Conservation (phyloP, 1,139 yeast genomes). For the Suhomyces bribrorum region DNA sequence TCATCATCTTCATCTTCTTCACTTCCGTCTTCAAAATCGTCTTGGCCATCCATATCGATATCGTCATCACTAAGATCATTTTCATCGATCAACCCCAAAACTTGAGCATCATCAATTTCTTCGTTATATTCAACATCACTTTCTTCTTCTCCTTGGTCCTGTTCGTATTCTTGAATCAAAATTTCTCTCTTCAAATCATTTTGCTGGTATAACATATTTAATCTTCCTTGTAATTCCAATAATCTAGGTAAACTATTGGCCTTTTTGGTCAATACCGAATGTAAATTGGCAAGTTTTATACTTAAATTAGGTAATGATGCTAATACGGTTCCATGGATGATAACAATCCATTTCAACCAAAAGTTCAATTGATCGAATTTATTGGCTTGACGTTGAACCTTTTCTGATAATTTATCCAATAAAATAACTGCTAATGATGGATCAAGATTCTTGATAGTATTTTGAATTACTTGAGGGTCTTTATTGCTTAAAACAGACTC, state of each 20-base stretch:
- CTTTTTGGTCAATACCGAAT: conserved; percentile 72
- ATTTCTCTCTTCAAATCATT: conserved; percentile 65
- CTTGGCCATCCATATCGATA: conserved; percentile 21
- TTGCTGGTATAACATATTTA: conserved; percentile 72
- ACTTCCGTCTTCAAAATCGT: conserved; percentile 21
- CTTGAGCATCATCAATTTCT: conserved; percentile 41
- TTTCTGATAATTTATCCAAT: conserved; percentile 81
- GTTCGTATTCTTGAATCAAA: conserved; percentile 21
- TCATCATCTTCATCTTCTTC: conserved; percentile 23
- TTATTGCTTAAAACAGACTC: conserved; percentile 80
- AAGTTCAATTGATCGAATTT: conserved; percentile 75
- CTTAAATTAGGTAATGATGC: conserved; percentile 70
- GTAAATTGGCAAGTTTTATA: conserved; percentile 70
- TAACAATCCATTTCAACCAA: conserved; percentile 94
- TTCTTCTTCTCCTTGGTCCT: conserved; percentile 33
- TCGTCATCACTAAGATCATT: conserved; percentile 22
- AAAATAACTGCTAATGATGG: conserved; percentile 72
- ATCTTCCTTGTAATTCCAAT: conserved; percentile 78
- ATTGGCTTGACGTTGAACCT: conserved; percentile 63
- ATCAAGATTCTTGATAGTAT: conserved; percentile 69
- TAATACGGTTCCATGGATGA: conserved; percentile 82
- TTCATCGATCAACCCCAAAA: conserved; percentile 27
- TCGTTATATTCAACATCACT: conserved; percentile 45
- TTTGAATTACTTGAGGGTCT: conserved; percentile 72
- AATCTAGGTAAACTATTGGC: conserved; percentile 77